A percentile compares a stretch with the other conserved stretches of the same genome.
Conservation (phyloP, 805 yeast genomes). For the Candida nitratophila region DNA sequence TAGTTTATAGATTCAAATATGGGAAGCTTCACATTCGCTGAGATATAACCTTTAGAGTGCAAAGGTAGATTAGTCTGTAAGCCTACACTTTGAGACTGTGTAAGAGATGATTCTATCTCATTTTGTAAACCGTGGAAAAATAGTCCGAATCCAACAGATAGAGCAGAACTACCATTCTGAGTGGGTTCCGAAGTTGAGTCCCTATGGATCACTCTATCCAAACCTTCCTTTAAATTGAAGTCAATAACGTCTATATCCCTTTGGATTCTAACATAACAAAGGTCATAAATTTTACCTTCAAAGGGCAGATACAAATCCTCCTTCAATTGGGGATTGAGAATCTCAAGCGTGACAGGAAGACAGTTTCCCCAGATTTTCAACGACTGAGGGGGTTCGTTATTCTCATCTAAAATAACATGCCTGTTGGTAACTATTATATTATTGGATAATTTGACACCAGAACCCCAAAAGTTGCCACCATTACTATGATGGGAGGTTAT, state of each 20-base stretch:
- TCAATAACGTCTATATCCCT: not conserved
- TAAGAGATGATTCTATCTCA: not conserved
- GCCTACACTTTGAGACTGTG: not conserved
- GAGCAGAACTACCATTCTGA: slow-evolving; percentile 18
- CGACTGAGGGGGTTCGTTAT: not conserved
- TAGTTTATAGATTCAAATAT: slow-evolving; percentile 6
- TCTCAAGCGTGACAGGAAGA: not conserved
- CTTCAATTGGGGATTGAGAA: not conserved
- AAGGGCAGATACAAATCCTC: not conserved
- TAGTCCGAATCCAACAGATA: slow-evolving; percentile 34
- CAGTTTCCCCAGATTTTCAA: not conserved
- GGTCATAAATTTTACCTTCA: not conserved
- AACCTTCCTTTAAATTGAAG: not conserved
- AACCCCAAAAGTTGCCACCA: slow-evolving; percentile 32
- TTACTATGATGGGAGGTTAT: slow-evolving; percentile 5
- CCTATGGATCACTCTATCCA: not conserved
- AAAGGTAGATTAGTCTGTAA: slow-evolving; percentile 20
- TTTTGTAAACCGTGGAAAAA: slow-evolving; percentile 15
- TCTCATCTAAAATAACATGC: slow-evolving; percentile 26
- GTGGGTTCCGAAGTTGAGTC: not conserved
- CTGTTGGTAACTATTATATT: slow-evolving; percentile 32
- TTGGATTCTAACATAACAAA: not conserved
- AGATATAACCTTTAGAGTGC: slow-evolving; percentile 26
- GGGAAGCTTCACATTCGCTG: slow-evolving; percentile 11
- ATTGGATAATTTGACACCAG: slow-evolving; percentile 29